Evolutionary conservation across 768 basidiomycete genomes (phyloP).

Genomic region (Gautieria morchelliformis): DNA sequence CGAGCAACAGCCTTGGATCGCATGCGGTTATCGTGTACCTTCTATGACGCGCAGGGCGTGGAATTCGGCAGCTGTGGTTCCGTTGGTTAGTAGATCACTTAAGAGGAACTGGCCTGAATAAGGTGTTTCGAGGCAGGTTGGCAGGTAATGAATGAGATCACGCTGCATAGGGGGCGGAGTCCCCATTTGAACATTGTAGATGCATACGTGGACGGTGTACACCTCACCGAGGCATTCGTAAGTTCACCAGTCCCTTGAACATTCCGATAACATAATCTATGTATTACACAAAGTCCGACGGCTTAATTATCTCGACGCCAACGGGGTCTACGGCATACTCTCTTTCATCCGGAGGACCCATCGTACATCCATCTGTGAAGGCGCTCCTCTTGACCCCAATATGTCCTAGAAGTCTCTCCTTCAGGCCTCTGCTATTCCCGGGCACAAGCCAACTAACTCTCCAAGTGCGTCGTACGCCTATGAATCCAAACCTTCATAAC

Average conservation of each 20-base stretch:
- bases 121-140: slow-evolving; percentile 41
- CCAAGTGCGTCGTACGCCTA: slow-evolving; percentile 17
- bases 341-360: slow-evolving; percentile 89
- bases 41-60: slow-evolving; percentile 50
- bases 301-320: slow-evolving; percentile 88
- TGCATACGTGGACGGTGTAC: slow-evolving; percentile 88
- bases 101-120: too few species aligned
- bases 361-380: slow-evolving; percentile 86
- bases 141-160: slow-evolving; percentile 98
- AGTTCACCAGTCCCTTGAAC: slow-evolving; percentile 23
- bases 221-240: slow-evolving; percentile 92
- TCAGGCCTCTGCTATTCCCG: slow-evolving; percentile 87
- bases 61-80: slow-evolving; percentile 31
- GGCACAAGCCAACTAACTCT: slow-evolving; percentile 25
- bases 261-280: background rate
- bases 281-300: slow-evolving; percentile 59
- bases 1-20: slow-evolving; percentile 76
- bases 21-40: slow-evolving; percentile 82
- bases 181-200: slow-evolving; percentile 91
- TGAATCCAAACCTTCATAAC: background rate
- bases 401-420: slow-evolving; percentile 85
- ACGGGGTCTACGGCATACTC: slow-evolving; percentile 97
- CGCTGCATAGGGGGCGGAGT: slow-evolving; percentile 83
- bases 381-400: slow-evolving; percentile 93
- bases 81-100: background rate